Base-by-base conservation (phyloP, 441 rosid genomes). In the Gossypium gossypioides region DNA sequence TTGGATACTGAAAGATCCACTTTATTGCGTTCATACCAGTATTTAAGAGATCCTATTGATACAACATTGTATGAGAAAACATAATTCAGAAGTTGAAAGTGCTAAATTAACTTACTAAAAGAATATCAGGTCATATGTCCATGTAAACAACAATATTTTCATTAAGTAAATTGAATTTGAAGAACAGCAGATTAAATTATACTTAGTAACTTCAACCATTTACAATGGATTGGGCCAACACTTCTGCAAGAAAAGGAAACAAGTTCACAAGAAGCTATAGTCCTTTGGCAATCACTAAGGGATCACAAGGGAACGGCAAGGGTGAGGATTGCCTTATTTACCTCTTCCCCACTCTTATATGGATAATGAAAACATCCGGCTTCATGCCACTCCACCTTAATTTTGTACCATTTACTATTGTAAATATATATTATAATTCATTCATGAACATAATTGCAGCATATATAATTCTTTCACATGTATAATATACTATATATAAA, bases 11-110 rank as follows among this genome's bases (percentile, higher is more conserved):
- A 74, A 75, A 82, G 82, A 77, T 91, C 95, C 72, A 88, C 97
- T 76, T 89, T 88, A 63, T 85, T 91, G 59, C 97, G 90, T 74
- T 89, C 88, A 40, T 82, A 86, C 99, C 98, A 92, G 76, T 84
- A 91, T 76, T 75, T 86, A 79, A 95, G 91, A 72, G 97, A 88
- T 46, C 96, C 98, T 95, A 75, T 64, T 9, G 48, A 77, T 19
- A 65, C 1, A 77, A 76, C 71, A 69, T 21, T 2, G 24, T 15
- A 9, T 68, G 15, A 51, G 25, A 69, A 12, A 66, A 46, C 57
- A 68, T 60, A 59, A 18, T 42, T 72, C 51, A 67, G 55, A 25
- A 62, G 71, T 51, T 50, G 54, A 68, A 68, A 66, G 37, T 3
- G 4, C 6, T 25, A 7, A 13, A 46, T 16, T 21, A 46, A 61